Conservation (phyloP, 2,329 filamentous ascomycete species). For the Cytospora schulzeri region DNA sequence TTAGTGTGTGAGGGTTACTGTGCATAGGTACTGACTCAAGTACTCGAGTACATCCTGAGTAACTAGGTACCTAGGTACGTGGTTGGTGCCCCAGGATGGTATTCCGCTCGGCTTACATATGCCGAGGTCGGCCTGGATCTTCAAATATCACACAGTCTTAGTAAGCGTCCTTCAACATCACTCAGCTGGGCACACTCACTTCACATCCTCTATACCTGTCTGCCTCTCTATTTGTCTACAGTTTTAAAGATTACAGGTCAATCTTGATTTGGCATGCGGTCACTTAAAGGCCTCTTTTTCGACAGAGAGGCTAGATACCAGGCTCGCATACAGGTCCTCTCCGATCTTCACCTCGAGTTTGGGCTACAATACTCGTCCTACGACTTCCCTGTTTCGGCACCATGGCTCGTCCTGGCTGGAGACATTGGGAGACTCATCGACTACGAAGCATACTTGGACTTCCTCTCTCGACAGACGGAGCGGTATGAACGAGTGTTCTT, state of each 20-base stretch:
- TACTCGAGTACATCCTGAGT: too few relatives aligned
- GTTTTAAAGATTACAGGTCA: too few relatives aligned
- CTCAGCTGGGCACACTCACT: not conserved
- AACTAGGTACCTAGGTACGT: too few relatives aligned
- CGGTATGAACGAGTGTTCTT: conserved; percentile 49
- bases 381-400: conserved; percentile 43
- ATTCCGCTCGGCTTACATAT: not conserved
- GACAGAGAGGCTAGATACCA: not conserved
- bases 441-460: conserved; percentile 47
- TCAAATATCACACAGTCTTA: not conserved
- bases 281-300: not conserved
- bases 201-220: too few relatives aligned
- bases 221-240: too few relatives aligned
- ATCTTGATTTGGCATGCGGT: not conserved
- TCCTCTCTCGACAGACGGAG: conserved; percentile 49
- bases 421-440: conserved; percentile 54
- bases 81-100: too few relatives aligned
- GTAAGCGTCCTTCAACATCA: not conserved
- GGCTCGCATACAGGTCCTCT: conserved; percentile 44
- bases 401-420: conserved; percentile 50
- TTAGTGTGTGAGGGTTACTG: too few relatives aligned
- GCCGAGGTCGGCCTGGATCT: not conserved
- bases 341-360: conserved; percentile 54
- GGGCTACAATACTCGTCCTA: conserved; percentile 46
- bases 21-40: too few relatives aligned